Evolutionary conservation across 495 filamentous ascomycete genomes (phyloP).

Genomic region (Penicillium argentinense): DNA sequence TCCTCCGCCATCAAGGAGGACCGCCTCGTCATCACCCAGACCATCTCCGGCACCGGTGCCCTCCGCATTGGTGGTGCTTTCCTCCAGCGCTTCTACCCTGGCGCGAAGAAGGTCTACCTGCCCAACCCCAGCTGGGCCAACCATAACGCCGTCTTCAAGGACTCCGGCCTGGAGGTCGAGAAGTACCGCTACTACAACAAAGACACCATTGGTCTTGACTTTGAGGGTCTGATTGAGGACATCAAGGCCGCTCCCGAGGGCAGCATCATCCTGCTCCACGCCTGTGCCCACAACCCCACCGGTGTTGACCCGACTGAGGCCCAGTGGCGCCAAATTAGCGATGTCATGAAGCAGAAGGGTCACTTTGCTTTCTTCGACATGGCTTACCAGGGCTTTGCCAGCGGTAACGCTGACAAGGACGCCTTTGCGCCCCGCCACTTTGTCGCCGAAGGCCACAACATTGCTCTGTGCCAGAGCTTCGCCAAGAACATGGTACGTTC

Average conservation of each 20-base stretch:
- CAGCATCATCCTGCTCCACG: constrained; percentile 90
- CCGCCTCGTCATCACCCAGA: constrained; percentile 89
- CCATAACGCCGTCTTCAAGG: constrained; percentile 93
- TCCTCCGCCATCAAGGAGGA: constrained; percentile 72
- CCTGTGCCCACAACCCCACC: constrained; percentile 98
- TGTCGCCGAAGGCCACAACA: constrained; percentile 85
- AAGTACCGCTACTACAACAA: constrained; percentile 99
- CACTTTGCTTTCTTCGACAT: constrained; percentile 99
- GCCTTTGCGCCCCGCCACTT: constrained; percentile 93
- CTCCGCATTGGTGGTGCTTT: constrained; percentile 94
- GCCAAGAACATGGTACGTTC: constrained; percentile 94
- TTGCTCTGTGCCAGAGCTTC: constrained; percentile 89
- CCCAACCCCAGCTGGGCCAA: constrained; percentile 98
- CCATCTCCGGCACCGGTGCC: constrained; percentile 96
- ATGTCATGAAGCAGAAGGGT: constrained; percentile 81
- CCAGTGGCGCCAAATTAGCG: constrained; percentile 92
- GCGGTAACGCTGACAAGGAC: constrained; percentile 86
- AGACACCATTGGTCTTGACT: constrained; percentile 96
- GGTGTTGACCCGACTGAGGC: constrained; percentile 90
- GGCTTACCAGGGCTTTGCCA: constrained; percentile 99
- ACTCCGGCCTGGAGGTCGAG: constrained; percentile 84
- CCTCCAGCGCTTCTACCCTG: constrained; percentile 84
- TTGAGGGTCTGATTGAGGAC: constrained; percentile 88
- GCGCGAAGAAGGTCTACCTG: constrained; percentile 91
- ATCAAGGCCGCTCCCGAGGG: constrained; percentile 84